phyloP scores from a whole-genome alignment of 352 stramenopile genomes.

The Globisporangium nodosum region DNA sequence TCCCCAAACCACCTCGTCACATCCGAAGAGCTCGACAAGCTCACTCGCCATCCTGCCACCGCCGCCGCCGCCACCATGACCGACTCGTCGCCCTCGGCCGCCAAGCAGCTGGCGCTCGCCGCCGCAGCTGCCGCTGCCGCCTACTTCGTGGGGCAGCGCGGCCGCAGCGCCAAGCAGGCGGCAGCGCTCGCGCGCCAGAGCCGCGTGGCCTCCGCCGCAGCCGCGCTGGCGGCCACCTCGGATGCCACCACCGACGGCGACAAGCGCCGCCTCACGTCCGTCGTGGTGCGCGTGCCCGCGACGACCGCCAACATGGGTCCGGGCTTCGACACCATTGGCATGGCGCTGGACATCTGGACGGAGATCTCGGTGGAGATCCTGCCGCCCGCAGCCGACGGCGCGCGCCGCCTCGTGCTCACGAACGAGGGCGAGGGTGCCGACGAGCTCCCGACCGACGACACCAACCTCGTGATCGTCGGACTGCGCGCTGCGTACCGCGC shows the following conservation, averaged over 20 bases:
- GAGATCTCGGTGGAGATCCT: slow-evolving; percentile 95
- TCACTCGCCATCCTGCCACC: background rate
- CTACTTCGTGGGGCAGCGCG: slow-evolving; percentile 57
- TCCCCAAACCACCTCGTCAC: too few relatives aligned
- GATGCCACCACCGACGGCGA: slow-evolving; percentile 20
- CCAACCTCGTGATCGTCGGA: slow-evolving; percentile 92
- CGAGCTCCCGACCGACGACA: slow-evolving; percentile 88
- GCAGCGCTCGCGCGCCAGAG: slow-evolving; percentile 14
- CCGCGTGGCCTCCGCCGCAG: slow-evolving; percentile 14
- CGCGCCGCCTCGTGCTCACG: slow-evolving; percentile 92
- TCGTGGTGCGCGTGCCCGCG: slow-evolving; percentile 97
- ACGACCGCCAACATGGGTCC: slow-evolving; percentile 98
- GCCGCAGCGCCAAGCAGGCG: slow-evolving; percentile 25
- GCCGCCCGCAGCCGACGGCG: slow-evolving; percentile 18
- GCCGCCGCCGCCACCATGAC: slow-evolving; percentile 3
- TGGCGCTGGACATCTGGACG: slow-evolving; percentile 98
- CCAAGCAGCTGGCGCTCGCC: slow-evolving; percentile 52
- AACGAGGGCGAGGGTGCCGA: slow-evolving; percentile 95
- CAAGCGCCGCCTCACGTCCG: slow-evolving; percentile 64
- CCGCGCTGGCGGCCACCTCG: background rate
- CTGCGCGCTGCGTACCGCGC: slow-evolving; percentile 95
- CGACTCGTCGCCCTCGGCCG: slow-evolving; percentile 17
- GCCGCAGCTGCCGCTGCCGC: slow-evolving; percentile 46
- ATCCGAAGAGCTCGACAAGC: background rate
- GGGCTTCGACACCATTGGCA: slow-evolving; percentile 97